Conservation (phyloP, 1,284 basidiomycete species). For the Caloboletus firmus region DNA sequence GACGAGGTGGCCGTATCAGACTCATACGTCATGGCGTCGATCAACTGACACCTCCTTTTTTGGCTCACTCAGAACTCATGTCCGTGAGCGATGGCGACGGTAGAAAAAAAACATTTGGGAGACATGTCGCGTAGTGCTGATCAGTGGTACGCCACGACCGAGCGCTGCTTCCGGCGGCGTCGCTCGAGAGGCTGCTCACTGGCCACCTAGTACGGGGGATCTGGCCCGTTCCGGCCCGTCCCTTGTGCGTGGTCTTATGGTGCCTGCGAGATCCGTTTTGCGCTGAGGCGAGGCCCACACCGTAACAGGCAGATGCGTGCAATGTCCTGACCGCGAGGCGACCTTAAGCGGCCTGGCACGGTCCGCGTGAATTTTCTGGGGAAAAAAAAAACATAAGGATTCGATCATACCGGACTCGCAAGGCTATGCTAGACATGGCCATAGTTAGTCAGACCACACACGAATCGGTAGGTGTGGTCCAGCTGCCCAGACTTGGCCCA, state of each 20-base stretch:
- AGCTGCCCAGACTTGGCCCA: conserved; percentile 11
- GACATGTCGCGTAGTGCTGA: too few species aligned
- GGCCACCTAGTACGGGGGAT: not conserved
- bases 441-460: conserved; percentile 16
- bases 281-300: not conserved
- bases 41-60: conserved; percentile 26
- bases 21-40: conserved; percentile 31
- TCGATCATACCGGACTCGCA: conserved; percentile 35
- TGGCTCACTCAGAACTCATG: conserved; percentile 2
- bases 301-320: conserved; percentile 4
- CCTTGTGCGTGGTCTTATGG: not conserved
- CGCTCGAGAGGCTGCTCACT: conserved; percentile 8
- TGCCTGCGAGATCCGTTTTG: conserved; percentile 21
- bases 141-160: conserved; percentile 19
- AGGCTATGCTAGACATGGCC: conserved; percentile 28
- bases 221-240: not conserved
- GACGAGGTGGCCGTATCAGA: conserved; percentile 13
- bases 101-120: not conserved
- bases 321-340: conserved; percentile 9
- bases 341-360: conserved; percentile 11
- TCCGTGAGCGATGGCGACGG: not conserved
- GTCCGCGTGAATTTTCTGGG: conserved; percentile 12
- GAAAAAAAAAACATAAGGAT: conserved; percentile 14
- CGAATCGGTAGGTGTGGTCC: conserved; percentile 4
- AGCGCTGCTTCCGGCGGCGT: conserved; percentile 15